Base-by-base conservation (phyloP, 345 rosid species). In the Isatis tinctoria region DNA sequence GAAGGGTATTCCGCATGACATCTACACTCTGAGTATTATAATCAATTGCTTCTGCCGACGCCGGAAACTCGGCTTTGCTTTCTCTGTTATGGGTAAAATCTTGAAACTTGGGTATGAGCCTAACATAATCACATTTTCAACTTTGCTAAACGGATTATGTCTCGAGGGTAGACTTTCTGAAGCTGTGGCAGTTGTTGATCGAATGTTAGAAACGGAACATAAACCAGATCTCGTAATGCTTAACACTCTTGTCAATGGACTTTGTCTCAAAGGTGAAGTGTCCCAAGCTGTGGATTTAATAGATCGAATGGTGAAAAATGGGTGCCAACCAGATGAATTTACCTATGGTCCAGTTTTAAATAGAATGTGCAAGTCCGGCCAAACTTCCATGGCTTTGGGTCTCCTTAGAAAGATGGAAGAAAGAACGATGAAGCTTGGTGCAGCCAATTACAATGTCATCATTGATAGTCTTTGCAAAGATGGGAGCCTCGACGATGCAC, bases 401-500 rank as follows among this genome's bases (percentile, higher is more conserved):
- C 28, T 70, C 5, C 26, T 60, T 2, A 60, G 20, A 27, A 47
- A 60, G 4, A 18, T 76, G 67, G 80, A 45, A 44, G 60, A 54
- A 64, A 28, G 26, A 8, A 53, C 62, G 14, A 18, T 64, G 12
- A 67, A 73, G 14, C 64, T 60, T 12, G 18, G 39, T 47, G 74
- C 10, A 24, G 56, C 32, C 10, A 54, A 0, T 2, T 81, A 69
- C 39, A 81, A 13, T 22, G 63, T 65, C 0, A 32, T 82, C 14
- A 73, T 79, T 0, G 72, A 74, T 61, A 4, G 67, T 24, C 36
- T 61, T 4, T 61, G 67, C 36, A 61, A 40, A 61, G 51, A 61
- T 4, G 35, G 51, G 22, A 14, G 13, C 11, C 0, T 40, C 0
- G 51, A 61, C 30, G 14, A 24, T 40, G 67, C 67, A 43, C 49